A percentile compares a stretch with the other conserved stretches of the same genome.
phyloP scores from a whole-genome alignment of 352 stramenopile species.

The Globisporangium takayamanum region DNA sequence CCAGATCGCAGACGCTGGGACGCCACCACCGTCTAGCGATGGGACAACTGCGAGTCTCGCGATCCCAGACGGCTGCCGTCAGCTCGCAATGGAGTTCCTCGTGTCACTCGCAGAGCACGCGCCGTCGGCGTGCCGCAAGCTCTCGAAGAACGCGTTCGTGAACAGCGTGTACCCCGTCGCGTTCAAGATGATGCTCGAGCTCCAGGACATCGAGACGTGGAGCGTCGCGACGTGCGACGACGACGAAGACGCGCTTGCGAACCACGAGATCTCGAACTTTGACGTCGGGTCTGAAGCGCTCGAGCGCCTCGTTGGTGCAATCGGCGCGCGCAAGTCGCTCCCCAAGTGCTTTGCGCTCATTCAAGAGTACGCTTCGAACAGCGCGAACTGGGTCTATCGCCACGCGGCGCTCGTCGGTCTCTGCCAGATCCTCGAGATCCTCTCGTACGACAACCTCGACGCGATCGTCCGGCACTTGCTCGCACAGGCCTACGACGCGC shows the following conservation, averaged over 20 bases:
- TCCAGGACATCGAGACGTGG: slow-evolving; percentile 70
- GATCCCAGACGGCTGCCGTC: slow-evolving; percentile 59
- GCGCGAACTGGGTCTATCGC: slow-evolving; percentile 65
- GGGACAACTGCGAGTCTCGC: not conserved
- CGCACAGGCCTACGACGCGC: slow-evolving; percentile 52
- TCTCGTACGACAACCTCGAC: slow-evolving; percentile 56
- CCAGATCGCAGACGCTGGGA: slow-evolving; percentile 42
- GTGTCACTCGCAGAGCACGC: slow-evolving; percentile 74
- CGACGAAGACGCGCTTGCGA: slow-evolving; percentile 42
- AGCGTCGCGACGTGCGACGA: slow-evolving; percentile 63
- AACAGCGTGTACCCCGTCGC: slow-evolving; percentile 60
- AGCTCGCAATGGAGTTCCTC: slow-evolving; percentile 82
- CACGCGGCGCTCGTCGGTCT: slow-evolving; percentile 74
- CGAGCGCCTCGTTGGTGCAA: slow-evolving; percentile 54
- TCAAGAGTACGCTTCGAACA: slow-evolving; percentile 55
- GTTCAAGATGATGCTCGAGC: slow-evolving; percentile 83
- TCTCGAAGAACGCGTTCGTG: slow-evolving; percentile 77
- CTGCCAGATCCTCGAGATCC: slow-evolving; percentile 78
- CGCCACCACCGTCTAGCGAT: not conserved
- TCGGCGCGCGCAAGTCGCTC: slow-evolving; percentile 66
- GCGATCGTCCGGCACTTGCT: slow-evolving; percentile 66
- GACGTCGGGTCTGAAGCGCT: slow-evolving; percentile 79
- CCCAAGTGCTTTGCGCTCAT: slow-evolving; percentile 74
- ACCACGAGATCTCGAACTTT: slow-evolving; percentile 83
- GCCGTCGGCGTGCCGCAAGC: slow-evolving; percentile 44